Conservation (phyloP, 176 grass and related monocot genomes). For the Puccinellia tenuiflora region DNA sequence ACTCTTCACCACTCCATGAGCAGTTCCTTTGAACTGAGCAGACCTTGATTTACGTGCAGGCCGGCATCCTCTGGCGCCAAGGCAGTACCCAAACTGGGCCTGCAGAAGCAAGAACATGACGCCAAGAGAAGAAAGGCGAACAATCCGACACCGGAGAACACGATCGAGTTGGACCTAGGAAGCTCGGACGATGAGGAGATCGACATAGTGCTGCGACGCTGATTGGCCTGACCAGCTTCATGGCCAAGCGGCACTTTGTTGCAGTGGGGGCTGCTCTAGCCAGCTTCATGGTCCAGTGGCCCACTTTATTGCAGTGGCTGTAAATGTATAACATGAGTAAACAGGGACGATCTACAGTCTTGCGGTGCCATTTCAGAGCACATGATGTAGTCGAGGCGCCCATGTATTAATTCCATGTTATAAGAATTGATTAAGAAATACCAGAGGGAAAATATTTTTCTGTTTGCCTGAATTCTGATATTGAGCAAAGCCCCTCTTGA, state of each 20-base stretch:
- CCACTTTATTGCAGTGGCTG: neutral
- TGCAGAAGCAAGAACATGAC: conserved; percentile 38
- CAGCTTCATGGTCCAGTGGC: neutral
- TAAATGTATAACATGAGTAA: neutral
- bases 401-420: neutral
- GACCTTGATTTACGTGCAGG: conserved; percentile 15
- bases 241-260: too few relatives aligned
- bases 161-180: conserved; percentile 62
- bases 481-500: neutral
- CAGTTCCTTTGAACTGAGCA: neutral
- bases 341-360: neutral
- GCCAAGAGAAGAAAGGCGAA: conserved; percentile 46
- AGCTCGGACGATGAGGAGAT: conserved; percentile 91
- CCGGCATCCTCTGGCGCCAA: conserved; percentile 23
- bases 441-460: neutral
- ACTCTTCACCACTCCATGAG: neutral
- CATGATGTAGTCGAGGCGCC: neutral
- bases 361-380: neutral
- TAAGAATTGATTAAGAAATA: neutral
- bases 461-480: neutral
- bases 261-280: too few relatives aligned
- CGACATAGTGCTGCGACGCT: conserved; percentile 25
- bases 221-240: neutral
- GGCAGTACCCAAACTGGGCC: conserved; percentile 2
- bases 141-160: conserved; percentile 42